Evolutionary conservation across 2,329 filamentous ascomycete genomes (phyloP), one percentile per base, ranked within the genome.

Genomic region (Phyllosticta citribraziliensis): DNA sequence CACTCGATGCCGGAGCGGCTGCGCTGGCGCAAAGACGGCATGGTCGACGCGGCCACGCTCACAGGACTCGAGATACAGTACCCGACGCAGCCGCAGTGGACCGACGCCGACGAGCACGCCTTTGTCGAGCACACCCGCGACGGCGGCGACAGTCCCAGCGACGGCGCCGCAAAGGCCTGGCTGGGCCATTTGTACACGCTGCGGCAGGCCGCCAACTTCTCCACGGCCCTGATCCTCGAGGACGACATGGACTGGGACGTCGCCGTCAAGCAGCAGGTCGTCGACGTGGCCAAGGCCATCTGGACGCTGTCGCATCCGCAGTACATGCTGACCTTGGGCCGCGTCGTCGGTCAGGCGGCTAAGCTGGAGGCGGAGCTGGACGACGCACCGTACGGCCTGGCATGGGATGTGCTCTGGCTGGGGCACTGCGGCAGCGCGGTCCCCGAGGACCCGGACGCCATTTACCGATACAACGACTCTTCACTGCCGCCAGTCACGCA

Each of bases 381-480:
- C 2, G 12, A 24, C 11, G 8, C 66, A 2, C 70, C 70, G 0
- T 73, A 72, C 56, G 73, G 69, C 1, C 66, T 70, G 27, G 62
- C 69, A 24, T 74, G 73, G 73, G 71, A 75, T 58, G 35, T 74
- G n/a, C 65, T 75, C 11, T 69, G 69, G 65, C 65, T 71, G 2
- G 73, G 73, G 5, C 73, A 75, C 62, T 74, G 68, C 59, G 71
- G 68, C 9, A 57, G 55, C 35, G 20, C 55, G 19, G 12, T 57
- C 11, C 40, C 47, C 14, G 35, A 57, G 33, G 55, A 51, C 35
- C 11, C 50, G 11, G 50, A 14, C 33, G n/a, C 11, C 52, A 52
- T 58, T 14, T 55, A 60, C 64, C 19, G 58, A 12, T 33, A 17
- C n/a, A 47, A 51, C 33, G 62, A 63, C 52, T 53, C 62, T 17